A percentile compares a stretch with the other conserved stretches of the same genome.
phyloP scores from a whole-genome alignment of 1,139 yeast species.

The Geotrichum fermentans region DNA sequence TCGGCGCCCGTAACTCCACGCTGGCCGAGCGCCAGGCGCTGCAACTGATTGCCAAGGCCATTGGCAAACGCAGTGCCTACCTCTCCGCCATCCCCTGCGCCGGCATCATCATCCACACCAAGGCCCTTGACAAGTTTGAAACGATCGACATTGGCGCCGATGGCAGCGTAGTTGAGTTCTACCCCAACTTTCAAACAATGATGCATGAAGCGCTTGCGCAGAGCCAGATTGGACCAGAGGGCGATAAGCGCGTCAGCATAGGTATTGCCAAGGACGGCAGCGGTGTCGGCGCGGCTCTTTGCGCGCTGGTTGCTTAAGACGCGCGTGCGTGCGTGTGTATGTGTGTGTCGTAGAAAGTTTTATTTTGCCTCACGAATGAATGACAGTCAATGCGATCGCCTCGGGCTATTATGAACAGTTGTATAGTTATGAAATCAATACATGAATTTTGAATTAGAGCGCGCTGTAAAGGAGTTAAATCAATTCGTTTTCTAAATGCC shows the following conservation, averaged over 20 bases:
- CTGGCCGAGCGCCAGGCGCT: conserved; percentile 65
- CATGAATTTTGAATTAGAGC: too few relatives aligned
- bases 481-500: too few relatives aligned
- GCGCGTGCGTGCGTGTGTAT: too few relatives aligned
- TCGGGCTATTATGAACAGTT: too few relatives aligned
- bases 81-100: conserved; percentile 86
- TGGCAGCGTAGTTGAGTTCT: conserved; percentile 87
- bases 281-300: conserved; percentile 93
- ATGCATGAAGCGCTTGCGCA: conserved; percentile 68
- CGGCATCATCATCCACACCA: conserved; percentile 59
- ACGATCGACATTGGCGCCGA: conserved; percentile 91
- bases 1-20: conserved; percentile 42
- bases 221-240: conserved; percentile 47
- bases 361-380: too few relatives aligned
- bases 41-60: conserved; percentile 67
- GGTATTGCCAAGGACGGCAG: conserved; percentile 90
- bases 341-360: too few relatives aligned
- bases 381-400: too few relatives aligned
- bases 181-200: conserved; percentile 78
- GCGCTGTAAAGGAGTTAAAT: too few relatives aligned
- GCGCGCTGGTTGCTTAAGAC: conserved; percentile 61
- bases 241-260: conserved; percentile 63
- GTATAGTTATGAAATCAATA: too few relatives aligned
- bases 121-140: conserved; percentile 47
- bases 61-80: conserved; percentile 79